Percentiles rank a stretch among this genome's conserved stretches.
These are phyloP conservation scores for Fragilariopsis cylindrus DNA, from an alignment of 108 stramenopile species.

Conservation along the genomic window DNA sequence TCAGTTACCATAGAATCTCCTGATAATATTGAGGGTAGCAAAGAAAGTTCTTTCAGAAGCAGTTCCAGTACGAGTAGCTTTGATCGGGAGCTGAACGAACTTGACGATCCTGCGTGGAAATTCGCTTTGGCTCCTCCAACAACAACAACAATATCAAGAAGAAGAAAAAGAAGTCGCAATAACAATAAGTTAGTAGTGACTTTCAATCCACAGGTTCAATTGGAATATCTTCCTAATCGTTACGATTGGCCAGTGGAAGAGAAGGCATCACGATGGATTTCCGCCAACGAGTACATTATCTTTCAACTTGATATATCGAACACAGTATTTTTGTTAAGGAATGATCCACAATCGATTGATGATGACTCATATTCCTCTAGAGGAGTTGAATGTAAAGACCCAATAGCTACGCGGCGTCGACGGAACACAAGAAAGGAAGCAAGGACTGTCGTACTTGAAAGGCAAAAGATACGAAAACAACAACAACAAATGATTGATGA, in stretches of 20 bases:
- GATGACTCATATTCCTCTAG: constrained; percentile 10
- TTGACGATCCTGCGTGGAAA: neutral
- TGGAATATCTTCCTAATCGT: neutral
- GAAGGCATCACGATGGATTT: constrained; percentile 21
- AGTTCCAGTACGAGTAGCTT: neutral
- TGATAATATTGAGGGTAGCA: neutral
- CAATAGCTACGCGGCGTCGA: constrained; percentile 11
- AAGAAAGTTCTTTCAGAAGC: neutral
- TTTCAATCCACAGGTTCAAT: neutral
- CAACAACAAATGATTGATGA: neutral
- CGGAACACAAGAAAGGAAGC: neutral
- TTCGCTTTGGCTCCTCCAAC: neutral
- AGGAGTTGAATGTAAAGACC: constrained; percentile 25
- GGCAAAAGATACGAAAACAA: constrained; percentile 15
- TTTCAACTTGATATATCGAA: constrained; percentile 24
- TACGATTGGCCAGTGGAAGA: constrained; percentile 16
- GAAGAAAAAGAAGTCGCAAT: neutral
- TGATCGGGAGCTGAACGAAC: neutral
- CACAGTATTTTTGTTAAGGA: constrained; percentile 20
- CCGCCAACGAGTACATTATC: constrained; percentile 3
- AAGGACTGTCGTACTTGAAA: constrained; percentile 24
- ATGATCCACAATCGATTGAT: constrained; percentile 20
- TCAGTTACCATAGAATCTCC: neutral
- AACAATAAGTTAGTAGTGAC: neutral
- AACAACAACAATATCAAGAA: too few relatives aligned